Base-by-base conservation (phyloP, 495 filamentous ascomycete species). In the Penicillium salamii region DNA sequence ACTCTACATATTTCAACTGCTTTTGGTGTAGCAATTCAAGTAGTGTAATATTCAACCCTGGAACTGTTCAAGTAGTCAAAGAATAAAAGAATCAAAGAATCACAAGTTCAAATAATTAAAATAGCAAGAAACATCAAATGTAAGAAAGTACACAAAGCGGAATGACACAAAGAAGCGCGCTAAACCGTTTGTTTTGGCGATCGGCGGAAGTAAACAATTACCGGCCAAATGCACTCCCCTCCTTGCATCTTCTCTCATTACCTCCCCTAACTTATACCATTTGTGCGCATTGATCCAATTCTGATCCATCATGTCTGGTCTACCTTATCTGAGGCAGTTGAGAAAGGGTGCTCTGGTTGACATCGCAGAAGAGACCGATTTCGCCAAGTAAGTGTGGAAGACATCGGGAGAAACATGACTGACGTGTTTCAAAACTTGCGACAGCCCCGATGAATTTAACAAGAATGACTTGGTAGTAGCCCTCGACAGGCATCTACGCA, bases 391-490 rank as follows among this genome's bases (percentile, higher is more conserved):
- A 55, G 82, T 64, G 29, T 28, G 46, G 31, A 46, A 39, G 37
- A 41, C 35, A 57, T 50, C 12, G 24, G 24, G 9, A 28, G 29
- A 32, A 7, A 3, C 7, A 5, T 11, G 29, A n/a, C 29, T 32
- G 29, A 32, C 11, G 12, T 26, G 23, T 26, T 32, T 19, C 19
- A 24, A 15, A 33, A 23, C 21, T 14, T 38, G 41, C 32, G n/a
- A 54, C 55, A 96, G 91, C 57, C 81, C 79, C 58, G 85, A 88
- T 45, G 76, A 80, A 31, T 67, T 81, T 53, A 87, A 85, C 57
- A 97, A 97, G 69, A 68, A 73, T 52, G 91, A 97, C n/a, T 82
- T 97, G 32, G 88, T 91, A 62, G 57, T 74, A 42, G 76, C 80
- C 20, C 79, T 98, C 47, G 88, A 93, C 42, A 78, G 87, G 19